phyloP scores from a whole-genome alignment of 805 yeast species.

The Nematodospora valgi region DNA sequence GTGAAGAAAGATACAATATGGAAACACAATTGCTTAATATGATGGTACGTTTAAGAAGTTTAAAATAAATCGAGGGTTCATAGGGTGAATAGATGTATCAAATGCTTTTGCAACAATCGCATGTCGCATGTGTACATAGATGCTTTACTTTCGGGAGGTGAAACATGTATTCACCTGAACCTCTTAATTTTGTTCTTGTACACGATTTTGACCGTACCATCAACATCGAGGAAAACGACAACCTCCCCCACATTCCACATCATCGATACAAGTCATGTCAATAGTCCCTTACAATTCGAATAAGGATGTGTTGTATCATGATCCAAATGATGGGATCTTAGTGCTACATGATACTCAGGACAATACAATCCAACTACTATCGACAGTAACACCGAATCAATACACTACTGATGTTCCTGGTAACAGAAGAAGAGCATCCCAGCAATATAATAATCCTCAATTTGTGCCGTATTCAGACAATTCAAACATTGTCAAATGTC shows the following conservation, averaged over 20 bases:
- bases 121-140: no score
- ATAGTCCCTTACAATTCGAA: conserved; percentile 34
- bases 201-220: no score
- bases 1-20: conserved; percentile 19
- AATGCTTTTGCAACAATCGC: no score
- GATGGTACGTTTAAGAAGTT: conserved; percentile 29
- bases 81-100: no score
- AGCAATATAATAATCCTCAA: neutral
- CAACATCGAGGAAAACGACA: neutral
- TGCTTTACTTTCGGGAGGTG: no score
- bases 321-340: conserved; percentile 30
- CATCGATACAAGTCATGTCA: conserved; percentile 22
- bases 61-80: no score
- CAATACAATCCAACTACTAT: conserved; percentile 25
- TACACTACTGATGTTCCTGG: neutral
- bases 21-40: conserved; percentile 32
- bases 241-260: neutral
- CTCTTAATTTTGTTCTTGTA: no score
- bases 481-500: conserved; percentile 16
- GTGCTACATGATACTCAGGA: conserved; percentile 32
- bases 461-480: conserved; percentile 2
- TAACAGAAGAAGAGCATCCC: neutral
- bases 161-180: no score
- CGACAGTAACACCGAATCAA: conserved; percentile 9
- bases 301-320: conserved; percentile 32